Percentiles rank a stretch among this genome's conserved stretches.
Evolutionary conservation across 768 basidiomycete species (phyloP).

Genomic region (Phaeotremella skinneri): DNA sequence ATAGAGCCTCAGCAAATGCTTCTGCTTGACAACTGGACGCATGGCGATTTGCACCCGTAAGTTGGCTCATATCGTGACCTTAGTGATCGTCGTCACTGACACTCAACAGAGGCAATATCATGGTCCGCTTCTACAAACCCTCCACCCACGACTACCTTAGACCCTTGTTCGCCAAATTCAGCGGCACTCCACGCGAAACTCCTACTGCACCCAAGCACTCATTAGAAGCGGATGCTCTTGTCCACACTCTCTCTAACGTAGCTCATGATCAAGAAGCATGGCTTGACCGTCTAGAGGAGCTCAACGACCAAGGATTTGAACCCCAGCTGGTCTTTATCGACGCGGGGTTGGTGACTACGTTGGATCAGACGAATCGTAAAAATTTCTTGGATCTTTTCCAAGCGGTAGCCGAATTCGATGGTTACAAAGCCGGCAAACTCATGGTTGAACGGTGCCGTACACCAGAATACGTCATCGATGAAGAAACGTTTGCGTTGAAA

Average conservation of each 20-base stretch:
- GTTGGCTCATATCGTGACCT: constrained; percentile 8
- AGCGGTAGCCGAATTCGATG: constrained; percentile 94
- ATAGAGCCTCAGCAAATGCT: constrained; percentile 78
- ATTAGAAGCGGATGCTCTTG: constrained; percentile 55
- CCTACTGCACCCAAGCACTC: constrained; percentile 20
- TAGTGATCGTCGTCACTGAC: background rate
- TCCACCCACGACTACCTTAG: constrained; percentile 64
- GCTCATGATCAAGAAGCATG: constrained; percentile 61
- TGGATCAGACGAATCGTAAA: constrained; percentile 73
- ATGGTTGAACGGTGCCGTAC: constrained; percentile 94
- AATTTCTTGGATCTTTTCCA: constrained; percentile 98
- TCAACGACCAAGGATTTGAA: constrained; percentile 71
- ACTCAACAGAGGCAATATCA: constrained; percentile 72
- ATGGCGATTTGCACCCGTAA: constrained; percentile 57
- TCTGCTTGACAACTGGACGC: constrained; percentile 94
- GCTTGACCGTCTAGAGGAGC: constrained; percentile 64
- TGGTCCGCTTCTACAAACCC: constrained; percentile 91
- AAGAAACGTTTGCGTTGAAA: constrained; percentile 93
- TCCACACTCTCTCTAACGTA: constrained; percentile 67
- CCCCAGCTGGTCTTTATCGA: constrained; percentile 97
- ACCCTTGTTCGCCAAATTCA: constrained; percentile 63
- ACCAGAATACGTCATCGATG: constrained; percentile 83
- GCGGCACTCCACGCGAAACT: constrained; percentile 28
- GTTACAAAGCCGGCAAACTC: constrained; percentile 87
- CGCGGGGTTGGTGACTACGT: constrained; percentile 86